These are phyloP conservation scores for Mucor racemosus DNA, from an alignment of 371 early-diverging fungal genomes.

Conservation along the genomic window DNA sequence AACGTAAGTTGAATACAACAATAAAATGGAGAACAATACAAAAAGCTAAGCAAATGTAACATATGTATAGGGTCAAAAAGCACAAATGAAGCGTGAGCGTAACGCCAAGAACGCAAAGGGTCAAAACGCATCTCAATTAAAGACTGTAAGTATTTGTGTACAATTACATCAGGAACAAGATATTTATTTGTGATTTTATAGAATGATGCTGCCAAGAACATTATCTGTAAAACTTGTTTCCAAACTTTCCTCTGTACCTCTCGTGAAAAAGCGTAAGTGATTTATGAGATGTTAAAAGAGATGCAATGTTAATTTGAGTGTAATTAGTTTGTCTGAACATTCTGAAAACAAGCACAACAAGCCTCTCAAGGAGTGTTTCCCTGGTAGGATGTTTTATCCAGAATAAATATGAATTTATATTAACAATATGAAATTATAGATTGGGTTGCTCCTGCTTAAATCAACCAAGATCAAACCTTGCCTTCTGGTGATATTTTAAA, in stretches of 20 bases:
- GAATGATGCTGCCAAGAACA: conserved; percentile 83
- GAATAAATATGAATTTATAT: neutral
- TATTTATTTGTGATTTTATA: conserved; percentile 22
- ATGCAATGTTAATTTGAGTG: neutral
- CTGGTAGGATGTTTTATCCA: conserved; percentile 44
- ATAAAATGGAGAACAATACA: neutral
- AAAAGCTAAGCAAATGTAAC: neutral
- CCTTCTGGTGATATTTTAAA: neutral
- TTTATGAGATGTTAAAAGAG: neutral
- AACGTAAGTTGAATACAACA: conserved; percentile 4
- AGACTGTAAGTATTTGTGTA: conserved; percentile 59
- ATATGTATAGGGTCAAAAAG: conserved; percentile 68
- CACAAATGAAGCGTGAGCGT: conserved; percentile 78
- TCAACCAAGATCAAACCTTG: neutral
- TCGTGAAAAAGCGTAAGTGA: conserved; percentile 72
- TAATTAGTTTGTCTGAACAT: conserved; percentile 68
- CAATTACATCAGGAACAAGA: neutral
- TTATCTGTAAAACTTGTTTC: conserved; percentile 77
- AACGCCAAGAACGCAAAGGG: conserved; percentile 62
- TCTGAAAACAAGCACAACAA: conserved; percentile 84
- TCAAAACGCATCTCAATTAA: conserved; percentile 71
- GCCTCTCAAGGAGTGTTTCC: conserved; percentile 82
- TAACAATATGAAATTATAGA: conserved; percentile 1
- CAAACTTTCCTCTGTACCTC: conserved; percentile 87
- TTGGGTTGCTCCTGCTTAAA: conserved; percentile 17